Base-by-base conservation (phyloP, 352 stramenopile genomes). In the Pythium periplocum region DNA sequence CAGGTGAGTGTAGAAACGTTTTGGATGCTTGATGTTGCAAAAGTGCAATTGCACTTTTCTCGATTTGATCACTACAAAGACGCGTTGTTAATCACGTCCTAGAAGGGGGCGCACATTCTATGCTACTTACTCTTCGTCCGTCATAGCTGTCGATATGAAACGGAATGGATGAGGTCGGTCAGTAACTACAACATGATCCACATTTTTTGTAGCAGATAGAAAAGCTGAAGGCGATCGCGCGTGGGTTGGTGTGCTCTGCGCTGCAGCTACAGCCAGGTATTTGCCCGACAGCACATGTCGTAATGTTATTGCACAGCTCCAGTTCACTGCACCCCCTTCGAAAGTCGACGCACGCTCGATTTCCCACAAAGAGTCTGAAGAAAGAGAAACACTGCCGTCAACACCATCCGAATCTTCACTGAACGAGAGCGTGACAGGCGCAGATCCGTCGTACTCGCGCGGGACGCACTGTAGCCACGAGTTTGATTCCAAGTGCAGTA, bases 401-500 rank as follows among this genome's bases (percentile, higher is more conserved):
- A 66, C 65, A 34, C 68, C 57, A 32, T 78, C 70, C 34, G 66
- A 45, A 4, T 74, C 60, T 17, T 62, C 67, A 17, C 60, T 75
- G 51, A 68, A 81, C 39, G 83, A 66, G 4, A 85, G 68, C 11
- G 64, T 68, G 7, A 82, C 72, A 42, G 62, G 44, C 1, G 46
- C 59, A 26, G 49, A 32, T 36, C 51, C 17, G 17, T 26, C 17
- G 36, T 60, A 33, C 42, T 17, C 45, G 9, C 32, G n/a, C 10
- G 39, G 30, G 43, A 51, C 31, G 51, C 71, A 77, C 3, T 75
- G 66, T 38, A 90, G 67, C 75, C 78, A 86, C 7, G 73, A 87
- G 33, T 66, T 83, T 3, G 73, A 79, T 55, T 87, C 79, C 32
- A 90, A 50, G 64, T 90, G 79, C 26, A 82, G 66, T 26, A 90